Percentiles rank a stretch among this genome's conserved stretches.
These are phyloP conservation scores for Aspergillus puulaauensis DNA, from an alignment of 2,329 filamentous ascomycete genomes.

Conservation along the genomic window DNA sequence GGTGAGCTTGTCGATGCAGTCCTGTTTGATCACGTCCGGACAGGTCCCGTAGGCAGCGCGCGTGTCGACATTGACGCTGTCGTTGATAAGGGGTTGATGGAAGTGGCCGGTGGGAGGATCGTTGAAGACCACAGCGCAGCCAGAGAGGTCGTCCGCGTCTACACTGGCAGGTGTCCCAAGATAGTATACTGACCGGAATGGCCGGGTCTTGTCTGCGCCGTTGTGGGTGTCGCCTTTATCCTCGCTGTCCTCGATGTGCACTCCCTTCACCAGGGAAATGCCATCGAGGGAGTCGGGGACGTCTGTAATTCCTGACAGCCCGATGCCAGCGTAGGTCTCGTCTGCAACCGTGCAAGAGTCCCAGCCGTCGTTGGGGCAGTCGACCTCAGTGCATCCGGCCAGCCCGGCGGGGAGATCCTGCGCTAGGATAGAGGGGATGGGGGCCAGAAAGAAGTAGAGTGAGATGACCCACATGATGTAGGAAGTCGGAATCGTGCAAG, in stretches of 20 bases:
- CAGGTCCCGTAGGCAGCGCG: constrained; percentile 12
- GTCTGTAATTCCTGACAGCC: constrained; percentile 9
- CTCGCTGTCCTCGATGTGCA: constrained; percentile 6
- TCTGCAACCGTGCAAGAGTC: constrained; percentile 13
- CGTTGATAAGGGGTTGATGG: background rate
- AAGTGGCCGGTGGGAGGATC: constrained; percentile 12
- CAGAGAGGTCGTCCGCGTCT: constrained; percentile 2
- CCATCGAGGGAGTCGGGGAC: constrained; percentile 10
- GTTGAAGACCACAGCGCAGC: constrained; percentile 20
- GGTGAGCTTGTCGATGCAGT: constrained; percentile 15
- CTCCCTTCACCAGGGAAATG: constrained; percentile 17
- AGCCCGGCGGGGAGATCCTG: background rate
- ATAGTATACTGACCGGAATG: constrained; percentile 18
- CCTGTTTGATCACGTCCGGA: constrained; percentile 14
- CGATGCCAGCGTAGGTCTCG: constrained; percentile 10
- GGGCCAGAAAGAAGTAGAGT: background rate
- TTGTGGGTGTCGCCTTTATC: background rate
- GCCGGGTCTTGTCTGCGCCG: background rate
- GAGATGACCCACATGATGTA: background rate
- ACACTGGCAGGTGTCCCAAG: constrained; percentile 11
- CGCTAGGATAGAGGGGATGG: background rate
- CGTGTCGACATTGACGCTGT: background rate
- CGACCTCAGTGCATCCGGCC: constrained; percentile 13
- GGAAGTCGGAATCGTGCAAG: background rate
- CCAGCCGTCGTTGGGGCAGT: constrained; percentile 9